phyloP scores from a whole-genome alignment of 129 eudicot species.

The Flaveria brownii region DNA sequence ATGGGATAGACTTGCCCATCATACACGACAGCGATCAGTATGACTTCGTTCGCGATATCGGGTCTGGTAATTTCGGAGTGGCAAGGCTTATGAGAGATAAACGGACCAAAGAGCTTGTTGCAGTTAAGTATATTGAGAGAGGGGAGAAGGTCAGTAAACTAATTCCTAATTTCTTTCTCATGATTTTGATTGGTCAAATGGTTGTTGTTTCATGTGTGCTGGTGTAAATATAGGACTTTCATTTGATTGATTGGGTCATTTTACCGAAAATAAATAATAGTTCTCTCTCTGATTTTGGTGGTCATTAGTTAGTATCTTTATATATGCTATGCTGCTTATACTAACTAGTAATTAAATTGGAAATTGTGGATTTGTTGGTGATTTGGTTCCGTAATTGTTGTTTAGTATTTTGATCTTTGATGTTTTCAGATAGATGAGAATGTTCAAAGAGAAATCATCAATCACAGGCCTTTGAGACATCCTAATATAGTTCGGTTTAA shows the following conservation, averaged over 20 bases:
- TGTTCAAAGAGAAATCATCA: slow-evolving; percentile 69
- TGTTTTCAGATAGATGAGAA: slow-evolving; percentile 66
- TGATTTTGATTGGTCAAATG: slow-evolving; percentile 9
- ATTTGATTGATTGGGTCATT: background rate
- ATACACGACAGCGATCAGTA: slow-evolving; percentile 83
- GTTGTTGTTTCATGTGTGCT: background rate
- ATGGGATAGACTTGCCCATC: slow-evolving; percentile 73
- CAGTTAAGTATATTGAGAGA: slow-evolving; percentile 87
- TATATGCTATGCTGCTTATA: too few relatives aligned
- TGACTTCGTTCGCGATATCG: slow-evolving; percentile 75
- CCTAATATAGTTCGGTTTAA: slow-evolving; percentile 63
- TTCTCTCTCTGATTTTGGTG: slow-evolving; percentile 4
- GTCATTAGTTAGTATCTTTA: background rate
- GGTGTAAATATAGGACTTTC: slow-evolving; percentile 8
- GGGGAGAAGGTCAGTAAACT: slow-evolving; percentile 71
- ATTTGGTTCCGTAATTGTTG: slow-evolving; percentile 1
- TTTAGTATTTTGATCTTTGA: slow-evolving; percentile 6
- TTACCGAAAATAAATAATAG: background rate
- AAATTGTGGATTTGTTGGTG: slow-evolving; percentile 6
- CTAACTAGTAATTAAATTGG: too few relatives aligned
- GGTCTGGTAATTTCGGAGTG: slow-evolving; percentile 85
- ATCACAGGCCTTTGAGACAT: slow-evolving; percentile 63
- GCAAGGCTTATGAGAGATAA: slow-evolving; percentile 89
- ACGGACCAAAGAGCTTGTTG: slow-evolving; percentile 73
- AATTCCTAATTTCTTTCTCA: background rate